Evolutionary conservation across 2,329 filamentous ascomycete genomes (phyloP), one percentile per base, ranked within the genome.

Genomic region (Leptographium procerum): DNA sequence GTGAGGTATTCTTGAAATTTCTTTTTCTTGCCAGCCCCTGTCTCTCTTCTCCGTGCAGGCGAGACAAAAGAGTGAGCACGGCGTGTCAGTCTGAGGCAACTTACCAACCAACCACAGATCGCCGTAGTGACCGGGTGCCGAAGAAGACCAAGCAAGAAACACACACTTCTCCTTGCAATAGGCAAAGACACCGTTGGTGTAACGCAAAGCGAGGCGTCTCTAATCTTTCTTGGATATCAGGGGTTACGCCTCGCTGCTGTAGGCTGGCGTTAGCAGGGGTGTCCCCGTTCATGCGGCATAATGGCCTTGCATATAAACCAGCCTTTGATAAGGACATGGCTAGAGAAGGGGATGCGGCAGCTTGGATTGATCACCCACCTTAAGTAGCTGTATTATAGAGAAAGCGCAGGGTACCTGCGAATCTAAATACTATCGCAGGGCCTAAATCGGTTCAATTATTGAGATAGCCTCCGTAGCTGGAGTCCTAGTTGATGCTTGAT

Each of bases 341-440:
- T 50, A 29, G 48, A 51, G n/a, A 54, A 33, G 29, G 56, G 51
- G 59, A 54, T 48, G 51, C 59, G 53, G 40, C 43, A 56, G 56
- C 51, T 43, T 22, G 26, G 56, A 34, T 31, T 53, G 28, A 48
- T 43, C 50, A 60, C 59, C 28, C 40, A 60, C 59, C 59, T 58
- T 55, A 28, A 36, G 22, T 33, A 54, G 45, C 22, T 40, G 28
- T 16, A 22, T 45, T 43, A 43, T 43, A 43, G 40, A 8, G n/a
- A 19, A 24, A 51, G 6, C 16, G 45, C 45, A 48, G 22, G 45
- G 45, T 51, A 51, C 16, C 24, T 8, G 26, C 24, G 28, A 51
- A 19, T 29, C 48, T 26, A 51, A 26, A 28, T 26, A n/a, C n/a
- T 28, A n/a, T n/a, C n/a, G 16, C 7, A 13, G 19, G 40, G 9